A percentile compares a stretch with the other conserved stretches of the same genome.
These are phyloP conservation scores for Lavandula angustifolia DNA, from an alignment of 257 asterid genomes.

Conservation along the genomic window DNA sequence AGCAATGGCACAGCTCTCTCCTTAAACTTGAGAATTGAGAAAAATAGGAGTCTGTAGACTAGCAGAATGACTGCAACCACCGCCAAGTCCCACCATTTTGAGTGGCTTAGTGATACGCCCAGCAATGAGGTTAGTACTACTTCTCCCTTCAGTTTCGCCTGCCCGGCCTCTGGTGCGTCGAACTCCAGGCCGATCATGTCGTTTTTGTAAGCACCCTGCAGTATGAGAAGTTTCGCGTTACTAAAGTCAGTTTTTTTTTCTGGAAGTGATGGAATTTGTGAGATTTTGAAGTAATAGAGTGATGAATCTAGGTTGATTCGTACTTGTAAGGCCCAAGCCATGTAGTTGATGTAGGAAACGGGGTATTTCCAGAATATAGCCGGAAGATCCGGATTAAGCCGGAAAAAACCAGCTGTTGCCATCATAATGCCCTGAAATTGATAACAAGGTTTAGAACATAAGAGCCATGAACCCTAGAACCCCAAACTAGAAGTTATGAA, in stretches of 20 bases:
- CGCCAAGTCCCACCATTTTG: slow-evolving; percentile 96
- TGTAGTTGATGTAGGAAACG: slow-evolving; percentile 73
- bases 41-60: slow-evolving; percentile 60
- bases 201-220: slow-evolving; percentile 85
- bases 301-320: background rate
- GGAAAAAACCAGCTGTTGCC: slow-evolving; percentile 88
- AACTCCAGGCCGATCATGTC: slow-evolving; percentile 84
- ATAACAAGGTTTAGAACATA: slow-evolving; percentile 1
- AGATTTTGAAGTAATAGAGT: too few species aligned
- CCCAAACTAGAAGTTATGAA: too few species aligned
- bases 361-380: slow-evolving; percentile 76
- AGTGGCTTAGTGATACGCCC: slow-evolving; percentile 58
- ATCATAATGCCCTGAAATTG: slow-evolving; percentile 72
- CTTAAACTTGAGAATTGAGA: slow-evolving; percentile 63
- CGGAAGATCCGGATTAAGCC: slow-evolving; percentile 66
- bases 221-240: too few species aligned
- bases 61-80: slow-evolving; percentile 54
- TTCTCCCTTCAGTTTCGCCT: slow-evolving; percentile 64
- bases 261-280: too few species aligned
- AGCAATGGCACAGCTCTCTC: slow-evolving; percentile 69
- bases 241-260: too few species aligned
- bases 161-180: slow-evolving; percentile 44
- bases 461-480: too few species aligned
- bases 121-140: slow-evolving; percentile 47
- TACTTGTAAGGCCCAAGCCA: slow-evolving; percentile 88